Evolutionary conservation across 805 yeast genomes (phyloP), one percentile per base, ranked within the genome.

Genomic region (Candida khao-thaluensis): DNA sequence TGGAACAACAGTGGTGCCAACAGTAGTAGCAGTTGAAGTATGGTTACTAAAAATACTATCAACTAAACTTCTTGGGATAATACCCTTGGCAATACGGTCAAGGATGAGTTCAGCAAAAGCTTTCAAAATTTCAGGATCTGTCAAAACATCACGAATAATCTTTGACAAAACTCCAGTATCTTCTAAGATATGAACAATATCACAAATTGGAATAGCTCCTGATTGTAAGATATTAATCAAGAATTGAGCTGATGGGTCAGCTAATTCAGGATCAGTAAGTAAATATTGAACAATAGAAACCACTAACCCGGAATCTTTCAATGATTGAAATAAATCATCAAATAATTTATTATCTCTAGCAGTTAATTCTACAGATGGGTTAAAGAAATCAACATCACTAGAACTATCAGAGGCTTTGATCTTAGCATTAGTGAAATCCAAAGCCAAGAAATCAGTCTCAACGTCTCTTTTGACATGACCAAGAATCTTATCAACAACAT

Each of bases 161-260:
- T 38, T 40, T 15, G 29, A 30, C 25, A 57, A 35, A 14, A 52
- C 33, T 22, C 55, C 46, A 10, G 59, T 51, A 14, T 52, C 51
- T 37, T 48, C 48, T 35, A 54, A 44, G 11, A 58, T 53, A 10
- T 27, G 43, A 12, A 52, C 37, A 26, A 58, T 40, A 12, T 56
- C 53, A 18, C 44, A 17, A 21, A 54, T 36, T 7, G 58, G 41
- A 25, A 57, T 43, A 2, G 62, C 59, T 18, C 48, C 48, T 5
- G 63, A 56, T 30, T 47, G 45, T 34, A 57, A 40, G 33, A 58
- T 49, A 14, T 42, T 44, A 14, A 43, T 38, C 41, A 57, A 46
- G 32, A 57, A 56, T 37, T 54, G 53, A 11, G 63, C 60, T 20
- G 52, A 43, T 9, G 63, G 63, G n/a, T 40, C 48, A 21, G 60